Percentiles rank a stretch among this genome's conserved stretches.
Conservation (phyloP, 257 asterid genomes). For the Gentiana straminea region DNA sequence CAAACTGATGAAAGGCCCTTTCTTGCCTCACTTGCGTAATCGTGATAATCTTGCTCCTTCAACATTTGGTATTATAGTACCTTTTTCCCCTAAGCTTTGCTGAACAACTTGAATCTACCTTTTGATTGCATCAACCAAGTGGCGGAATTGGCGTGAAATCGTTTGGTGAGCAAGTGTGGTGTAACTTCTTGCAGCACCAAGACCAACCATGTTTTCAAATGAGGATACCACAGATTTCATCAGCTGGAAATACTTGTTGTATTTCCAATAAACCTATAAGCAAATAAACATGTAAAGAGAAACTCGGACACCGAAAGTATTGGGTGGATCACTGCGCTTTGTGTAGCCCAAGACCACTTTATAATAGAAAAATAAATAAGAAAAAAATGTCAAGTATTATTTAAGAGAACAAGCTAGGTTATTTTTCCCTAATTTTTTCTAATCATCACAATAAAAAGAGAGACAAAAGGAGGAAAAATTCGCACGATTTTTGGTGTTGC, state of each 20-base stretch:
- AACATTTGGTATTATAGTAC: slow-evolving; percentile 19
- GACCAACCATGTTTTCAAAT: slow-evolving; percentile 49
- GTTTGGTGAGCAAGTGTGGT: slow-evolving; percentile 58
- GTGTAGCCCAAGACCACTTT: no score
- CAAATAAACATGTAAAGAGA: no score
- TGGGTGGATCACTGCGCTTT: no score
- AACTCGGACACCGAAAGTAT: no score
- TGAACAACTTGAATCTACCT: slow-evolving; percentile 43
- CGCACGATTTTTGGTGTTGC: no score
- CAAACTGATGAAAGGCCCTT: slow-evolving; percentile 53
- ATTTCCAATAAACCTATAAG: slow-evolving; percentile 52
- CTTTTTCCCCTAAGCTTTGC: slow-evolving; percentile 44
- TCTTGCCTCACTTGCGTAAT: slow-evolving; percentile 58
- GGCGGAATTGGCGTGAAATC: slow-evolving; percentile 61
- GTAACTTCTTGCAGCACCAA: slow-evolving; percentile 59
- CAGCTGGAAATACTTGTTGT: slow-evolving; percentile 51
- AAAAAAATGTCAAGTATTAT: no score
- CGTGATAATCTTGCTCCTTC: slow-evolving; percentile 42
- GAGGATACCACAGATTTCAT: slow-evolving; percentile 55
- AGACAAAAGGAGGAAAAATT: no score
- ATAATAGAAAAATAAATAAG: no score
- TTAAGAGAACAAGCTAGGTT: no score
- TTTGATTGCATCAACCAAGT: slow-evolving; percentile 53
- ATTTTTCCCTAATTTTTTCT: no score
- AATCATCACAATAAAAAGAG: no score